Evolutionary conservation across 805 yeast genomes (phyloP).

Genomic region (Myxozyma neotropica): DNA sequence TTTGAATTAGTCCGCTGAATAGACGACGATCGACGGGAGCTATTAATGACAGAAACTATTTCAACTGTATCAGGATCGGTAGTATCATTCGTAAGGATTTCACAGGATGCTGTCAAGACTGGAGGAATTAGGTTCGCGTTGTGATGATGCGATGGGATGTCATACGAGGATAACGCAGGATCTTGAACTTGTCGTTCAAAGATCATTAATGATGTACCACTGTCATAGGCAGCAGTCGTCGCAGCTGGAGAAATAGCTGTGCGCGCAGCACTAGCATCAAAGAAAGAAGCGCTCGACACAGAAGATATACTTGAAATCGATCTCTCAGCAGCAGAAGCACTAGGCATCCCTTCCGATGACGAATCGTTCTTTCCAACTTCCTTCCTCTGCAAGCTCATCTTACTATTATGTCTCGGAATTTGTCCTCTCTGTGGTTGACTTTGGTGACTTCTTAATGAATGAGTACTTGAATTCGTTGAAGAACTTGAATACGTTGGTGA

Average conservation of each 20-base stretch:
- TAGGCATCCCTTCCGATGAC: neutral
- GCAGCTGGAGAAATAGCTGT: neutral
- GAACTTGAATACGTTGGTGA: too few relatives aligned
- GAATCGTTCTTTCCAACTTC: neutral
- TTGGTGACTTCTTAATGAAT: too few relatives aligned
- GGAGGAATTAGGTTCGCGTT: constrained; percentile 76
- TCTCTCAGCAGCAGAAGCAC: neutral
- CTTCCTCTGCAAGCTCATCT: too few relatives aligned
- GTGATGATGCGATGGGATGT: constrained; percentile 44
- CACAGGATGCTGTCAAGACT: constrained; percentile 75
- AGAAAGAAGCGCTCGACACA: neutral
- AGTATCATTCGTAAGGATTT: constrained; percentile 57
- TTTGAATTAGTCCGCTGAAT: constrained; percentile 6
- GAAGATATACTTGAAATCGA: neutral
- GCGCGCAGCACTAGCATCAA: neutral
- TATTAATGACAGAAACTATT: constrained; percentile 60
- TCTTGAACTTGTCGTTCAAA: constrained; percentile 72
- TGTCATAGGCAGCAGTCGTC: too few relatives aligned
- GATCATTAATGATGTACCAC: constrained; percentile 52
- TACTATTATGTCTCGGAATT: neutral
- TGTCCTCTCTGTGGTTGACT: neutral
- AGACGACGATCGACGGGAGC: constrained; percentile 40
- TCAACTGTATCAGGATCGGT: constrained; percentile 70
- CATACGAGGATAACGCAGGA: constrained; percentile 40
- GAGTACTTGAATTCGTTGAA: too few relatives aligned